phyloP scores from a whole-genome alignment of 1,284 basidiomycete genomes.

The Quambalaria eucalypti region DNA sequence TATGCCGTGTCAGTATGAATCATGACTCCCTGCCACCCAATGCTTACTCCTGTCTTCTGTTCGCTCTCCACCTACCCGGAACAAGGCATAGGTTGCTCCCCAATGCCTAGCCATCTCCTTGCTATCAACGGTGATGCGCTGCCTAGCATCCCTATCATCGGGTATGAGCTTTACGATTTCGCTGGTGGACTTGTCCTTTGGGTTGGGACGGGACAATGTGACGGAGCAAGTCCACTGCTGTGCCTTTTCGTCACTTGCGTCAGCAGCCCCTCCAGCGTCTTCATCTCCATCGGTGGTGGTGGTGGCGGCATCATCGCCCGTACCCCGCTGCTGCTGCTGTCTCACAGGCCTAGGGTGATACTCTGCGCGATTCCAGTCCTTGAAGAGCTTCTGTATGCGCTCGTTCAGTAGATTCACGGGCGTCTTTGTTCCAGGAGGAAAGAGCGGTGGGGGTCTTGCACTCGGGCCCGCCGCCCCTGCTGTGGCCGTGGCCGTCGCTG shows the following conservation, averaged over 20 bases:
- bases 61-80: slow-evolving; percentile 16
- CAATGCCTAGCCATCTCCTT: slow-evolving; percentile 32
- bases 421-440: slow-evolving; percentile 45
- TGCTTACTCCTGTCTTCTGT: not conserved
- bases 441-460: slow-evolving; percentile 17
- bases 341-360: not conserved
- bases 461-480: not conserved
- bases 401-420: slow-evolving; percentile 46
- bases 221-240: slow-evolving; percentile 27
- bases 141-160: not conserved
- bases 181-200: not conserved
- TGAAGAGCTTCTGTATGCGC: slow-evolving; percentile 31
- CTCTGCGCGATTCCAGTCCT: not conserved
- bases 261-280: not conserved
- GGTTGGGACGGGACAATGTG: slow-evolving; percentile 16
- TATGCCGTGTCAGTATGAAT: not conserved
- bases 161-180: not conserved
- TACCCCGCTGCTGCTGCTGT: not conserved
- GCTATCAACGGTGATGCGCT: slow-evolving; percentile 11
- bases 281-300: not conserved
- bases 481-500: not conserved
- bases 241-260: not conserved
- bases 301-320: not conserved
- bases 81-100: slow-evolving; percentile 46
- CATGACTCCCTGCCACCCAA: too few species aligned